Evolutionary conservation across 2,329 filamentous ascomycete genomes (phyloP), one percentile per base, ranked within the genome.

Genomic region (Calonectria honghensis): DNA sequence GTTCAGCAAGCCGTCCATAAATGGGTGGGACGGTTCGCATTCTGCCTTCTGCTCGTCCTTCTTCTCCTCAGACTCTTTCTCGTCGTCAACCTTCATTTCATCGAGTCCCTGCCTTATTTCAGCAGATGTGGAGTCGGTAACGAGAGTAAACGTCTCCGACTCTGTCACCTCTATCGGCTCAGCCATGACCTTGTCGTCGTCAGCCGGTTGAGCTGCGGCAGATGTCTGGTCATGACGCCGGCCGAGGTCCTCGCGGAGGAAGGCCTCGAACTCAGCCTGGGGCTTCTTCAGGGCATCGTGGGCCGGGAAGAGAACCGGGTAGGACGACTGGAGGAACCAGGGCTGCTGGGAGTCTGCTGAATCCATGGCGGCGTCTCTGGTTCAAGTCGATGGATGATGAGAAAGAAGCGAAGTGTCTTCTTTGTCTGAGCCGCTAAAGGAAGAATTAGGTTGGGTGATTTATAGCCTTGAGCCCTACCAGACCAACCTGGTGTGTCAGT

Each of bases 281-380:
- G 84, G 70, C 24, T 82, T 77, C 51, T 77, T 81, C 59, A 88
- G 78, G 24, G 82, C 85, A n/a, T 83, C 80, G 51, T 85, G 79
- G 11, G 75, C 72, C 2, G 87, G 86, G 57, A 88, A 82, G 16
- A 83, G 75, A 37, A 88, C 86, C 0, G 86, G 85, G 37, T 79
- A 83, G 0, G 80, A 83, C 13, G 84, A 84, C 69, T 82, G 82
- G 65, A 88, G 82, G 75, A 85, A 87, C 85, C 86, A 88, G 20
- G 82, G 80, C 50, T 73, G 74, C 51, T 79, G 73, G 68, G 76
- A 68, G n/a, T 77, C 76, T 45, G 72, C 57, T 35, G 76, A 76
- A n/a, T 74, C 75, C 79, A 81, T 81, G 74, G n/a, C 63, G 75
- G 45, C 63, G 51, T 24, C 48, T 37, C 48, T 64, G 66, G 52